These are phyloP conservation scores for Gossypium davidsonii DNA, from an alignment of 441 rosid species.

Conservation along the genomic window DNA sequence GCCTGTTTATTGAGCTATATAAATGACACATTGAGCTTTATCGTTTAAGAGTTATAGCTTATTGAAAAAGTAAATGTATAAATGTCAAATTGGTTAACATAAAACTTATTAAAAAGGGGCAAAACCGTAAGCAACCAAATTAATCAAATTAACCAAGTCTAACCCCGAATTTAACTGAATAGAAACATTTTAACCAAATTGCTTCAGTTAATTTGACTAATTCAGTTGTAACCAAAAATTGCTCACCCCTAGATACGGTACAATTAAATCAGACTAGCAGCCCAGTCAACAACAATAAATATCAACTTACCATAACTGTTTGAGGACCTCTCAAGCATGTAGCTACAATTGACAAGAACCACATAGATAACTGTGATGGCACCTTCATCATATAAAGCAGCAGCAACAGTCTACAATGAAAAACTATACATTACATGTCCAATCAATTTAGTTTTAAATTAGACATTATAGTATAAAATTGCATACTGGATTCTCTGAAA, in stretches of 20 bases:
- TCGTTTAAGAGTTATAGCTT: neutral
- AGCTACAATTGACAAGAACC: constrained; percentile 81
- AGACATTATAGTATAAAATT: constrained; percentile 11
- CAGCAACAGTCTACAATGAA: constrained; percentile 69
- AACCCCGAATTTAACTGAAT: neutral
- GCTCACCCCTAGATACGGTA: neutral
- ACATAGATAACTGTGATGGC: constrained; percentile 72
- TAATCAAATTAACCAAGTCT: neutral
- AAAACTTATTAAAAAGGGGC: neutral
- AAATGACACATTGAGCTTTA: neutral
- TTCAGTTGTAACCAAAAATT: neutral
- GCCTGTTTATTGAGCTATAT: neutral
- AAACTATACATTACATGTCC: constrained; percentile 14
- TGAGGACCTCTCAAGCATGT: constrained; percentile 94
- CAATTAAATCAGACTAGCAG: constrained; percentile 5
- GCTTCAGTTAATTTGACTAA: neutral
- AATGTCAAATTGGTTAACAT: neutral
- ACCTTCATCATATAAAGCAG: constrained; percentile 85
- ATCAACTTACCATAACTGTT: constrained; percentile 69
- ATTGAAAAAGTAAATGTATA: neutral
- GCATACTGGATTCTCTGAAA: constrained; percentile 80
- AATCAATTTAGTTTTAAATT: constrained; percentile 2
- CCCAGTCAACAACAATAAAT: constrained; percentile 9
- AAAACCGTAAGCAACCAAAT: neutral
- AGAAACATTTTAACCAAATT: neutral